These are phyloP conservation scores for Neofusicoccum kwambonambiense DNA, from an alignment of 2,329 filamentous ascomycete species.

Conservation along the genomic window DNA sequence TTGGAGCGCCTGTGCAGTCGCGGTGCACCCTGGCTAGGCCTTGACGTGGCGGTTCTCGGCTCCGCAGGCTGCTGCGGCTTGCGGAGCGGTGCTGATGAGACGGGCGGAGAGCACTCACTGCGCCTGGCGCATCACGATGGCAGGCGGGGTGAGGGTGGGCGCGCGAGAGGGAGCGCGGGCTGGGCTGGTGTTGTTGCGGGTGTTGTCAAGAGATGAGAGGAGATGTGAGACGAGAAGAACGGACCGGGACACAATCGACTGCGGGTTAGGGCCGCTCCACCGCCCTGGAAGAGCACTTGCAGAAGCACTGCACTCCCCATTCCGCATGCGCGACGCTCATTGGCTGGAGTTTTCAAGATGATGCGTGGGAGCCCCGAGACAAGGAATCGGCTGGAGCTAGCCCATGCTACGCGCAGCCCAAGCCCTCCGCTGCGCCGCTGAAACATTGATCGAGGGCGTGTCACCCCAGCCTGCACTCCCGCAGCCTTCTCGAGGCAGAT, in stretches of 20 bases:
- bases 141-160: background rate
- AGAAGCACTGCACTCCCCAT: slow-evolving; percentile 11
- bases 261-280: slow-evolving; percentile 15
- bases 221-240: slow-evolving; percentile 15
- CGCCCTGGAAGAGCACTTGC: slow-evolving; percentile 14
- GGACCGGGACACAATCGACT: slow-evolving; percentile 12
- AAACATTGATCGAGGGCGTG: slow-evolving; percentile 13
- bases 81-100: background rate
- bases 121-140: slow-evolving; percentile 11
- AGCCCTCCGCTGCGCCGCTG: slow-evolving; percentile 13
- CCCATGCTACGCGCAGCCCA: slow-evolving; percentile 13
- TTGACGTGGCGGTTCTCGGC: slow-evolving; percentile 16
- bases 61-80: slow-evolving; percentile 8
- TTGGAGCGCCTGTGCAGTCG: slow-evolving; percentile 9
- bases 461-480: slow-evolving; percentile 6
- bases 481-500: slow-evolving; percentile 1
- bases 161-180: slow-evolving; percentile 2
- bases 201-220: slow-evolving; percentile 13
- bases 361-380: slow-evolving; percentile 8
- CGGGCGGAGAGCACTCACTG: background rate
- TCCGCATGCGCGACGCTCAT: slow-evolving; percentile 20
- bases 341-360: slow-evolving; percentile 25
- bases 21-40: slow-evolving; percentile 15
- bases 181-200: slow-evolving; percentile 14
- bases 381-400: slow-evolving; percentile 8